Conservation (phyloP, 768 basidiomycete genomes). For the Kwoniella newhampshirensis region DNA sequence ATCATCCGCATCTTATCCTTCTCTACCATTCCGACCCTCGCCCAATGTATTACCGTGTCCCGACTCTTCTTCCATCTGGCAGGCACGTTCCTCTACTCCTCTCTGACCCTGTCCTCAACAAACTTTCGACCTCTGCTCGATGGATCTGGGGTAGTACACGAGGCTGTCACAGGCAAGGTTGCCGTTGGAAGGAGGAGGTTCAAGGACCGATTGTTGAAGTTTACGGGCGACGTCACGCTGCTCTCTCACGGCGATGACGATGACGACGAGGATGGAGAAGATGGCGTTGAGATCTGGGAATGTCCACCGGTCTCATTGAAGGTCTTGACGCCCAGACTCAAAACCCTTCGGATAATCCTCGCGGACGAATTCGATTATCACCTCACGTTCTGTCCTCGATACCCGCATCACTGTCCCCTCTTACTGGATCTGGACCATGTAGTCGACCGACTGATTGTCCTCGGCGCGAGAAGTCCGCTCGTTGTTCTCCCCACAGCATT, state of each 20-base stretch:
- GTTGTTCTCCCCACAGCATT: constrained; percentile 12
- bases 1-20: constrained; percentile 22
- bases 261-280: constrained; percentile 2
- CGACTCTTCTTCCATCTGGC: constrained; percentile 18
- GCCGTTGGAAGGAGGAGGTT: constrained; percentile 8
- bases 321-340: constrained; percentile 4
- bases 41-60: constrained; percentile 18
- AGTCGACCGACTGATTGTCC: constrained; percentile 7
- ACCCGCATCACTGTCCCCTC: constrained; percentile 2
- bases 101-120: neutral
- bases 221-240: constrained; percentile 8
- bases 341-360: constrained; percentile 8
- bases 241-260: constrained; percentile 20
- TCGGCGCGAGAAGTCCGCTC: constrained; percentile 14
- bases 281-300: neutral
- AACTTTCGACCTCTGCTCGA: constrained; percentile 2
- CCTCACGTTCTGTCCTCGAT: constrained; percentile 13
- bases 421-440: constrained; percentile 1
- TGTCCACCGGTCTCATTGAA: constrained; percentile 13
- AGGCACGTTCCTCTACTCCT: constrained; percentile 18
- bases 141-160: constrained; percentile 6
- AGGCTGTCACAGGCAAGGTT: constrained; percentile 12
- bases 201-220: constrained; percentile 19
- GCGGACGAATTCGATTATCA: constrained; percentile 20
- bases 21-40: constrained; percentile 7